phyloP scores from a whole-genome alignment of 2,329 filamentous ascomycete genomes.

The Arthroderma uncinatum region DNA sequence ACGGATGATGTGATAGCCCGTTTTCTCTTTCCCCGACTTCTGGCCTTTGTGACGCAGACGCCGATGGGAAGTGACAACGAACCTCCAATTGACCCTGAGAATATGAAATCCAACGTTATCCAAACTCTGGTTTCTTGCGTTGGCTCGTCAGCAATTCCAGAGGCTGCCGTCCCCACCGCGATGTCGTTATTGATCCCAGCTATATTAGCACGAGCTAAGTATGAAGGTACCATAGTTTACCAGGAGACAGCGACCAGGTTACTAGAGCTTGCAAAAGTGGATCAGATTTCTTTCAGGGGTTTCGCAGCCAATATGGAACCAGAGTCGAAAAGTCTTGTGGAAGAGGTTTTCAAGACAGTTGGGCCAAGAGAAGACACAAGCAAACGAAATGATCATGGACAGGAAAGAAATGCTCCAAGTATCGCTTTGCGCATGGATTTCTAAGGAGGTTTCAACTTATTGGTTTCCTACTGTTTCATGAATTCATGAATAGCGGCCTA shows the following conservation, averaged over 20 bases:
- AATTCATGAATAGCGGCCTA: no score
- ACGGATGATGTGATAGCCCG: conserved; percentile 64
- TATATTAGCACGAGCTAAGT: conserved; percentile 59
- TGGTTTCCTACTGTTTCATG: not conserved
- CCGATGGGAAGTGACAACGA: conserved; percentile 51
- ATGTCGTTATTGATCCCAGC: conserved; percentile 68
- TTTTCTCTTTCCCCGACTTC: conserved; percentile 61
- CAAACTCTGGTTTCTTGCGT: conserved; percentile 68
- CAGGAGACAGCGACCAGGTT: conserved; percentile 64
- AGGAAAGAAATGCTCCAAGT: conserved; percentile 51
- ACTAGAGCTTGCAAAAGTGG: conserved; percentile 66
- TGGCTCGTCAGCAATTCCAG: conserved; percentile 29
- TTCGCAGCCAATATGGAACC: conserved; percentile 61
- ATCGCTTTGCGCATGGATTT: conserved; percentile 97
- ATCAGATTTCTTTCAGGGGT: conserved; percentile 61
- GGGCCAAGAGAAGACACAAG: conserved; percentile 40
- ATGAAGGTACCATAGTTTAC: conserved; percentile 50
- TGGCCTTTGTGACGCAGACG: conserved; percentile 56
- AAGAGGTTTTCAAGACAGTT: conserved; percentile 59
- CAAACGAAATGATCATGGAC: conserved; percentile 37
- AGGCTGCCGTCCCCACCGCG: conserved; percentile 35
- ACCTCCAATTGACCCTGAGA: conserved; percentile 54
- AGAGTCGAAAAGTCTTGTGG: conserved; percentile 64
- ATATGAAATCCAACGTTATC: conserved; percentile 57
- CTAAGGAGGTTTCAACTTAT: conserved; percentile 26